Evolutionary conservation across 148 eudicot species (phyloP), one percentile per base, ranked within the genome.

Genomic region (Diospyros kaki): DNA sequence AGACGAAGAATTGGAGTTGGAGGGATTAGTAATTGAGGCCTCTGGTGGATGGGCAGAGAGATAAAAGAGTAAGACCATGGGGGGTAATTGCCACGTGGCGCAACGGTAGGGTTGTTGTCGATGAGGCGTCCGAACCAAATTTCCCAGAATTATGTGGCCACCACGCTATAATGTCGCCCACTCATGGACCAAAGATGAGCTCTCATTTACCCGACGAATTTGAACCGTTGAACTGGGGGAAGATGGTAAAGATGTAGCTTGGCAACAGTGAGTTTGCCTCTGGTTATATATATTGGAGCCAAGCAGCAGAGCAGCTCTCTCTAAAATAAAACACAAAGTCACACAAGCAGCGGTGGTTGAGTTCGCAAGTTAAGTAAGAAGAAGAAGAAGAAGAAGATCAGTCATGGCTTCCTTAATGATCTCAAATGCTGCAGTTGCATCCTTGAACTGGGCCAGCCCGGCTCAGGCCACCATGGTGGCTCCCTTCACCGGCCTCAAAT

Each of bases 401-500:
- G 12, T 38, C 7, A 77, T 77, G 80, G 75, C 80, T n/a, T 52
- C 87, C 53, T 81, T 80, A 6, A 76, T 82, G 14, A 41, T 79
- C 67, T 79, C 88, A 28, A 42, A 83, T 18, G 39, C 85, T 28
- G 81, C 83, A 0, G 82, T 73, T 1, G 78, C 88, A 15, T 52
- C 88, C 60, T 75, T 76, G 0, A 74, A 45, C 80, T 78, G 85
- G 39, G 66, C 77, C 72, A 59, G 65, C 75, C 75, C 86, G 15
- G 83, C 79, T 73, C 83, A 79, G 67, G 83, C 86, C 6, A 81
- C 67, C 81, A 73, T 83, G 87, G 85, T 77, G 46, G 88, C 88
- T 9, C 88, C 90, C 0, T 79, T 85, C 82, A 79, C 77, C 17
- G 90, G 90, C 5, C 80, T 87, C 73, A 86, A 83, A 73, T 68